Percentiles rank a stretch among this genome's conserved stretches.
Conservation (phyloP, 768 basidiomycete genomes). For the Leccinum variicolor region DNA sequence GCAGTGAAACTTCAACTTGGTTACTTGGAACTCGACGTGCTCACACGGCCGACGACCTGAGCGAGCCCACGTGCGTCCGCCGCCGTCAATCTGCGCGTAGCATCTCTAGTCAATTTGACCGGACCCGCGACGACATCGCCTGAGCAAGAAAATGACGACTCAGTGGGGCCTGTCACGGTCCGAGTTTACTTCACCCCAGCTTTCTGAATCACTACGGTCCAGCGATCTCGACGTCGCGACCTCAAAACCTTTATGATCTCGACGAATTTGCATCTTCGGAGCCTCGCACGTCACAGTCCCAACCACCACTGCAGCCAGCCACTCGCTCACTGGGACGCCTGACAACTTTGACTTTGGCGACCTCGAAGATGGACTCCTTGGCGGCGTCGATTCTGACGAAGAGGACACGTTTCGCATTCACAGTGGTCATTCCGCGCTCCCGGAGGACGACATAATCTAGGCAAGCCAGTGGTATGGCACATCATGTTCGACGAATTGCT, state of each 20-base stretch:
- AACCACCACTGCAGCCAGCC: neutral
- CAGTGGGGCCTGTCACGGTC: conserved; percentile 43
- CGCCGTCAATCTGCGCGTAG: neutral
- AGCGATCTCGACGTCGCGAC: neutral
- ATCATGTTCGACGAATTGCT: neutral
- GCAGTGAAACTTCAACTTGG: no score
- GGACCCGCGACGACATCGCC: neutral
- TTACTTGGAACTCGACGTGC: conserved; percentile 40
- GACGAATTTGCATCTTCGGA: conserved; percentile 38
- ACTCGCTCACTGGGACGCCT: conserved; percentile 34
- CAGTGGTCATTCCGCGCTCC: conserved; percentile 14
- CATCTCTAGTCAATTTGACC: neutral
- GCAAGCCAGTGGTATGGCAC: conserved; percentile 48
- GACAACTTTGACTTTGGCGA: conserved; percentile 65
- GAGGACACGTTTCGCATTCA: conserved; percentile 13
- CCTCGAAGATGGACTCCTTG: conserved; percentile 40
- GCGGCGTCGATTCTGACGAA: conserved; percentile 35
- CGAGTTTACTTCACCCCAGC: conserved; percentile 30
- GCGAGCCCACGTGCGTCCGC: conserved; percentile 3
- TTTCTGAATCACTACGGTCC: conserved; percentile 3
- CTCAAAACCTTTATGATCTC: conserved; percentile 39
- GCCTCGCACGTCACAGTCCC: conserved; percentile 4
- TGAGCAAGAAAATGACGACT: conserved; percentile 37
- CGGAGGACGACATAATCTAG: conserved; percentile 63
- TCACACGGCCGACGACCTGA: conserved; percentile 29